Percentiles rank a stretch among this genome's conserved stretches.
phyloP scores from a whole-genome alignment of 331 rosid species.

The Pyrus hybrid region DNA sequence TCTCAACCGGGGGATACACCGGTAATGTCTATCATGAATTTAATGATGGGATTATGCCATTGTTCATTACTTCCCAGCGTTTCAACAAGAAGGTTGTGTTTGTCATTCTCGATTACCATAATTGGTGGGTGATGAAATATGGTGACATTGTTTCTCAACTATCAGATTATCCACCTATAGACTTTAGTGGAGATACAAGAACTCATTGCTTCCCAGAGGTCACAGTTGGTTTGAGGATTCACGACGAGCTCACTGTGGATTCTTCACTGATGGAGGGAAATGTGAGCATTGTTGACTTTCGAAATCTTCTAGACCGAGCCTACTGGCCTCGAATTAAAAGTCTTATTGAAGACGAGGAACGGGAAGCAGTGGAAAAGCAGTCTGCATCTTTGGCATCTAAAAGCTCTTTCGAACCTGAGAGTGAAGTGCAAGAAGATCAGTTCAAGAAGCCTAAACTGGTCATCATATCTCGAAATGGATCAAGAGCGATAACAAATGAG shows the following conservation, averaged over 20 bases:
- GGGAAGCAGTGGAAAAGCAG: conserved; percentile 22
- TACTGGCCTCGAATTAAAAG: conserved; percentile 62
- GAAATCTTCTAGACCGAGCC: conserved; percentile 60
- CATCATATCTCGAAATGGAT: conserved; percentile 71
- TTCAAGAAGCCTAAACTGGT: conserved; percentile 42
- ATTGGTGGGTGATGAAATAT: conserved; percentile 82
- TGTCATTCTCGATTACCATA: conserved; percentile 76
- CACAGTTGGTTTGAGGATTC: conserved; percentile 74
- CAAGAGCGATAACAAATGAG: conserved; percentile 72
- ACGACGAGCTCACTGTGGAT: conserved; percentile 65
- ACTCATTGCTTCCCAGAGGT: conserved; percentile 88
- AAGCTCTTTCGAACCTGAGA: conserved; percentile 4
- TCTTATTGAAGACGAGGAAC: conserved; percentile 47
- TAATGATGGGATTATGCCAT: conserved; percentile 86
- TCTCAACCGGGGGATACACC: conserved; percentile 91
- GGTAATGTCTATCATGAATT: conserved; percentile 93
- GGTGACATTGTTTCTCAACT: conserved; percentile 68
- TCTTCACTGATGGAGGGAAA: conserved; percentile 48
- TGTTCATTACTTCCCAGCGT: conserved; percentile 73
- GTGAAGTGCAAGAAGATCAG: conserved; percentile 7
- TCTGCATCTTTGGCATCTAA: conserved; percentile 24
- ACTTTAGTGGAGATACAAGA: conserved; percentile 50
- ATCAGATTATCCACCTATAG: conserved; percentile 55
- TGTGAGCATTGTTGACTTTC: conserved; percentile 61
- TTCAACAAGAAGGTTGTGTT: conserved; percentile 76